Conservation (phyloP, 2,329 filamentous ascomycete species). For the Gnomoniopsis sp. region DNA sequence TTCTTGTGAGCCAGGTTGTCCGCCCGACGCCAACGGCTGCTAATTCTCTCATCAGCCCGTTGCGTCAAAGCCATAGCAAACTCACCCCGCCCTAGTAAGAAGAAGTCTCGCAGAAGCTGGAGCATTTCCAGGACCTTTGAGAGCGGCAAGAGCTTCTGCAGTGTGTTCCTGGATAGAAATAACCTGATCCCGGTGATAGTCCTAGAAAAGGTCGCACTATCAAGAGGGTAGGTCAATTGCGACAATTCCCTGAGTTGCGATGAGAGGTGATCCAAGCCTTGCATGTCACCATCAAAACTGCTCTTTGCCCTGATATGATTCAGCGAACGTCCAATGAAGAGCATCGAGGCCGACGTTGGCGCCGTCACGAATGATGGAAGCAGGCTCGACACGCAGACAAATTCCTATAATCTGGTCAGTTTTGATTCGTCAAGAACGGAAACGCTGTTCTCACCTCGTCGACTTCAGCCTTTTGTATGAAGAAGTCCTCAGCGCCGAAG, state of each 20-base stretch:
- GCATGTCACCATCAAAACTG: slow-evolving; percentile 39
- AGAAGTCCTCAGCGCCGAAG: slow-evolving; percentile 81
- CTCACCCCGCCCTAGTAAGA: slow-evolving; percentile 82
- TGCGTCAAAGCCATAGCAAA: slow-evolving; percentile 84
- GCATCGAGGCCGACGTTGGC: slow-evolving; percentile 73
- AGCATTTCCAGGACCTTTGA: slow-evolving; percentile 74
- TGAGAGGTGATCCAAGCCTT: slow-evolving; percentile 59
- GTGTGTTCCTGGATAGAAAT: slow-evolving; percentile 77
- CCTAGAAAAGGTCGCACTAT: slow-evolving; percentile 64
- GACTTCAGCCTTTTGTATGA: slow-evolving; percentile 57
- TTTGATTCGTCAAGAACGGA: slow-evolving; percentile 6
- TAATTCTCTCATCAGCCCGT: slow-evolving; percentile 77
- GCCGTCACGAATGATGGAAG: slow-evolving; percentile 77
- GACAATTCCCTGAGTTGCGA: slow-evolving; percentile 69
- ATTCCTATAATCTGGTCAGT: slow-evolving; percentile 43
- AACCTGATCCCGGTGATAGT: slow-evolving; percentile 74
- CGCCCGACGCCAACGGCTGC: slow-evolving; percentile 66
- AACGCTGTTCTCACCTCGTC: slow-evolving; percentile 33
- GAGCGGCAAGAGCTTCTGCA: slow-evolving; percentile 78
- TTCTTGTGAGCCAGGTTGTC: slow-evolving; percentile 57
- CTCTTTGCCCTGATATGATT: slow-evolving; percentile 71
- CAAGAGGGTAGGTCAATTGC: slow-evolving; percentile 69
- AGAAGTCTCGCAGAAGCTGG: slow-evolving; percentile 77
- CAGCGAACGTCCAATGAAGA: slow-evolving; percentile 87
- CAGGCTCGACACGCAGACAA: slow-evolving; percentile 54